Evolutionary conservation across 2,329 filamentous ascomycete genomes (phyloP).

Genomic region (Beauveria bassiana): DNA sequence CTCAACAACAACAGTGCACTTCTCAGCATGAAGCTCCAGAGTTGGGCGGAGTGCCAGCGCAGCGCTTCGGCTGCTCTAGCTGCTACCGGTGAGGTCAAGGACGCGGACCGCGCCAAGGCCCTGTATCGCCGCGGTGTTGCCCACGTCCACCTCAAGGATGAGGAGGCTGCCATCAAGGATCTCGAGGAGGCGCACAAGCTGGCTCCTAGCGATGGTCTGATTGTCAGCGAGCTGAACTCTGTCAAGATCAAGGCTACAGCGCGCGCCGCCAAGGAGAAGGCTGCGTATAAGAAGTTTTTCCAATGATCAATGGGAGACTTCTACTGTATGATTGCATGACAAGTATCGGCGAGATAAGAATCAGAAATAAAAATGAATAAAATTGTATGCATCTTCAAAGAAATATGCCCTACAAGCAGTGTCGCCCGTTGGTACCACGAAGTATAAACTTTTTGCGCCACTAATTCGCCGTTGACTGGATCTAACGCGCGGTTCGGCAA

Average conservation of each 20-base stretch:
- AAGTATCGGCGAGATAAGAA: too few relatives aligned
- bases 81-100: slow-evolving; percentile 54
- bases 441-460: background rate
- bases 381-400: background rate
- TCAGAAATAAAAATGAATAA: background rate
- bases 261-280: slow-evolving; percentile 80
- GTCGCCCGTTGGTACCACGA: background rate
- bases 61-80: slow-evolving; percentile 68
- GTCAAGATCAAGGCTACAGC: slow-evolving; percentile 71
- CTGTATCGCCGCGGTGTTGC: slow-evolving; percentile 76
- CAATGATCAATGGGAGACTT: slow-evolving; percentile 37
- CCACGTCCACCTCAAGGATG: slow-evolving; percentile 69
- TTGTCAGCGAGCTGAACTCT: slow-evolving; percentile 65
- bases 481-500: background rate
- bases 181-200: slow-evolving; percentile 69
- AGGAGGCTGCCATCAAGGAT: slow-evolving; percentile 70
- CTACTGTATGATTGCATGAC: background rate
- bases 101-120: slow-evolving; percentile 82
- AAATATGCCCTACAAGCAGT: background rate
- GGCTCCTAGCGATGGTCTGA: slow-evolving; percentile 65
- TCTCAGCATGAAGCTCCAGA: slow-evolving; percentile 70
- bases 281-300: slow-evolving; percentile 89
- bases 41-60: slow-evolving; percentile 61
- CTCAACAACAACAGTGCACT: slow-evolving; percentile 86
- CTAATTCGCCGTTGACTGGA: background rate